Evolutionary conservation across 148 eudicot genomes (phyloP), one percentile per base, ranked within the genome.

Genomic region (Nepenthes mirabilis): DNA sequence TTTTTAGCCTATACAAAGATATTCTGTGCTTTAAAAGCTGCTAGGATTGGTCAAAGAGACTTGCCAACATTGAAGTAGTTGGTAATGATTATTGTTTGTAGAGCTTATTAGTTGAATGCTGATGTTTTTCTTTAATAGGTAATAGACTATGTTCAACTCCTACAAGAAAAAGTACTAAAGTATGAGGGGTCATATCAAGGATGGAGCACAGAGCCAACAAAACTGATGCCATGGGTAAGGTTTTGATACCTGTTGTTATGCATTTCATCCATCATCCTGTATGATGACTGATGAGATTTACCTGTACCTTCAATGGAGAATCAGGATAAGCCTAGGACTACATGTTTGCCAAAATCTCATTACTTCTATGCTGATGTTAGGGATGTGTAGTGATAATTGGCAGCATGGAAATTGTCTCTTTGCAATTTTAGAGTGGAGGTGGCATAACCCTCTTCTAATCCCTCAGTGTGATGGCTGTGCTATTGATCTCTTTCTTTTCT

Each of bases 201-300:
- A 52, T 88, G 88, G 88, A 79, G 77, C 64, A 58, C 80, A 7
- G 97, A 91, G 68, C 79, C 96, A 37, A 76, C 97, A 61, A 91
- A 91, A 75, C 68, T 91, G 75, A 80, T 82, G 84, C 97, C 96
- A 32, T 91, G 97, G 97, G 97, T 91, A 77, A 79, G 66, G 63
- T 58, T 63, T 57, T 63, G 14, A 55, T 55, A 37, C 36, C 40
- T 55, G 48, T 2, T 37, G 53, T 63, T 61, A 14, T 33, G 11
- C 5, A 37, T 60, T 32, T 33, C 54, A 11, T 10, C 23, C 52
- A 47, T 14, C 3, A 3, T 8, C 6, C 3, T 32, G 58, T 14
- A 55, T 2, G 2, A 13, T 55, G 36, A 14, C 36, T 2, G 2
- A 13, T 55, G 36, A 14, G 14, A 52, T 3, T 5, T 13, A 52